Evolutionary conservation across 352 stramenopile genomes (phyloP).

Genomic region (Pythium volutum): DNA sequence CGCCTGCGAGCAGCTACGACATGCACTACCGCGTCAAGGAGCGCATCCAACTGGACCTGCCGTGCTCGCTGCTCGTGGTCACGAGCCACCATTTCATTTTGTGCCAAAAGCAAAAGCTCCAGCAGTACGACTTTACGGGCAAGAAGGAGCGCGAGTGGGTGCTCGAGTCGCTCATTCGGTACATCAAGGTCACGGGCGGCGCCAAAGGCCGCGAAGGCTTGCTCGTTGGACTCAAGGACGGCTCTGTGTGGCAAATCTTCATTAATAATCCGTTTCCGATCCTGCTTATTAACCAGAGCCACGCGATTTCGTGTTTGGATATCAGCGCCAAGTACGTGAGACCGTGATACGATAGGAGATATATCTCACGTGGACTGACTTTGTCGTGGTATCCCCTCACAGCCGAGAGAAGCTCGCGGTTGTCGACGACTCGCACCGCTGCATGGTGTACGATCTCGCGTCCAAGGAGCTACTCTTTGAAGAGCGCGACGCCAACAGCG

Average conservation of each 20-base stretch:
- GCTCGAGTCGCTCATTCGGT: slow-evolving; percentile 87
- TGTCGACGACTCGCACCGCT: slow-evolving; percentile 88
- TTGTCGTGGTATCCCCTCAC: neutral
- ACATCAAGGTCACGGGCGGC: slow-evolving; percentile 92
- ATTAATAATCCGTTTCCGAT: slow-evolving; percentile 95
- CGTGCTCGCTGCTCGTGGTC: slow-evolving; percentile 87
- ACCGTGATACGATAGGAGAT: neutral
- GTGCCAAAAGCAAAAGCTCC: slow-evolving; percentile 90
- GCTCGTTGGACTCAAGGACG: slow-evolving; percentile 91
- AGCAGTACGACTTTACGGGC: slow-evolving; percentile 90
- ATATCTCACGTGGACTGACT: neutral
- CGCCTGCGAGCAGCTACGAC: slow-evolving; percentile 66
- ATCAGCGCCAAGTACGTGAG: slow-evolving; percentile 80
- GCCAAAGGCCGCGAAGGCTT: slow-evolving; percentile 86
- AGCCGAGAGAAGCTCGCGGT: slow-evolving; percentile 88
- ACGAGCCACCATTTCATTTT: slow-evolving; percentile 91
- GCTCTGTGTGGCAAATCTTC: slow-evolving; percentile 91
- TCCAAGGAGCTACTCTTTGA: slow-evolving; percentile 90
- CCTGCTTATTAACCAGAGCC: slow-evolving; percentile 85
- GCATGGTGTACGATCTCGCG: slow-evolving; percentile 89
- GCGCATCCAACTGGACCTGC: slow-evolving; percentile 79
- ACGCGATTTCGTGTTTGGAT: slow-evolving; percentile 86
- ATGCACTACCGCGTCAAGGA: slow-evolving; percentile 94
- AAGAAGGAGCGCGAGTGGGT: slow-evolving; percentile 86
- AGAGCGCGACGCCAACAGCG: slow-evolving; percentile 82